These are phyloP conservation scores for Posidonia australis DNA, from an alignment of 106 monocot species.

Conservation along the genomic window DNA sequence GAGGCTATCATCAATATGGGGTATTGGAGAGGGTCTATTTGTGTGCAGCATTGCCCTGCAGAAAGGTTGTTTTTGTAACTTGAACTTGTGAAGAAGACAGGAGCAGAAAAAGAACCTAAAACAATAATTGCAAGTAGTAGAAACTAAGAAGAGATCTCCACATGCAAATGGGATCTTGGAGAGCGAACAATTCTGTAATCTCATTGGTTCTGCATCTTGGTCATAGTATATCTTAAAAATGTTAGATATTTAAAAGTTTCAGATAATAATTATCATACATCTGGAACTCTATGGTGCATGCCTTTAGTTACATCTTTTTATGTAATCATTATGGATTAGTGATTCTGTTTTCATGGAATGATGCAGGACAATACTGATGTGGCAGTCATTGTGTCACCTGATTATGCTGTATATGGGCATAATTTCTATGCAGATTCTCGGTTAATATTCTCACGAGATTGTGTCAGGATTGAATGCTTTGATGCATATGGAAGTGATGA, in stretches of 20 bases:
- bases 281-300: background rate
- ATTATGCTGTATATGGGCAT: conserved; percentile 1
- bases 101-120: too few species aligned
- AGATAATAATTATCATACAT: too few species aligned
- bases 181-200: background rate
- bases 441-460: conserved; percentile 8
- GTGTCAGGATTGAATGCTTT: conserved; percentile 1
- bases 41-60: too few species aligned
- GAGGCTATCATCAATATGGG: too few species aligned
- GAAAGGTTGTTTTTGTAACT: too few species aligned
- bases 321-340: background rate
- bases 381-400: conserved; percentile 2
- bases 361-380: background rate
- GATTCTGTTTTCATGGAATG: background rate
- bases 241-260: background rate
- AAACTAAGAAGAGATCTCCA: background rate
- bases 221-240: background rate
- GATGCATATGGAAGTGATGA: background rate
- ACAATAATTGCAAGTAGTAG: too few species aligned
- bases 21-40: too few species aligned
- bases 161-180: background rate
- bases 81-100: too few species aligned
- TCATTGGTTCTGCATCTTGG: background rate
- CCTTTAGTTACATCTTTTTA: background rate
- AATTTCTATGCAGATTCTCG: conserved; percentile 4